These are phyloP conservation scores for Eutrema japonicum DNA, from an alignment of 345 rosid species.

Conservation along the genomic window DNA sequence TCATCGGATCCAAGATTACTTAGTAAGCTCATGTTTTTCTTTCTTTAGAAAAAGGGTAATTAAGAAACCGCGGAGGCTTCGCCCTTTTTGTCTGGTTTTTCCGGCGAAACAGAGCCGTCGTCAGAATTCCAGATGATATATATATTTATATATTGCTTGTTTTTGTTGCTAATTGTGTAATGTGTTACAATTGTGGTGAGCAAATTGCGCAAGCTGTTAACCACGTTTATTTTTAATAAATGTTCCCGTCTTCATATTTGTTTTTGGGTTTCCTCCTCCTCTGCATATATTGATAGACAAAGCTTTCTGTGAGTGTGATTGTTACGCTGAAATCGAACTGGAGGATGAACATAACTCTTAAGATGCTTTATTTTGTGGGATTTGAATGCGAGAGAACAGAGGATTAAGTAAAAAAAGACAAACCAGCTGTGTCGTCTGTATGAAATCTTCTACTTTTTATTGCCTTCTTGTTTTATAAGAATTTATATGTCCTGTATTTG, in stretches of 20 bases:
- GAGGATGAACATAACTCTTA: not conserved
- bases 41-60: not conserved
- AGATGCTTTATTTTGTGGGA: not conserved
- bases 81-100: constrained; percentile 24
- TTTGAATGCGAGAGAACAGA: constrained; percentile 27
- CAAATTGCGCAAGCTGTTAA: constrained; percentile 43
- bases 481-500: constrained; percentile 11
- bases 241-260: not conserved
- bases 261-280: constrained; percentile 1
- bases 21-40: not conserved
- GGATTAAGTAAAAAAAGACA: constrained; percentile 18
- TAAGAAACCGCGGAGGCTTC: constrained; percentile 34
- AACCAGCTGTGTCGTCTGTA: constrained; percentile 29
- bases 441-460: constrained; percentile 2
- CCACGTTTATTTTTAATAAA: constrained; percentile 40
- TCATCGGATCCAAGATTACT: constrained; percentile 21
- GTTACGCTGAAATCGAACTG: constrained; percentile 31
- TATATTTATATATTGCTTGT: constrained; percentile 1
- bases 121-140: constrained; percentile 21
- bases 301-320: constrained; percentile 29
- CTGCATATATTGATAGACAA: not conserved
- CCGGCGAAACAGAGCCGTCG: constrained; percentile 43
- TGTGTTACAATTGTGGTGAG: constrained; percentile 41
- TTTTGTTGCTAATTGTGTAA: constrained; percentile 31
- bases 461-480: constrained; percentile 17